A percentile compares a stretch with the other conserved stretches of the same genome.
Evolutionary conservation across 495 filamentous ascomycete species (phyloP).

Genomic region (Xylaria palmicola): DNA sequence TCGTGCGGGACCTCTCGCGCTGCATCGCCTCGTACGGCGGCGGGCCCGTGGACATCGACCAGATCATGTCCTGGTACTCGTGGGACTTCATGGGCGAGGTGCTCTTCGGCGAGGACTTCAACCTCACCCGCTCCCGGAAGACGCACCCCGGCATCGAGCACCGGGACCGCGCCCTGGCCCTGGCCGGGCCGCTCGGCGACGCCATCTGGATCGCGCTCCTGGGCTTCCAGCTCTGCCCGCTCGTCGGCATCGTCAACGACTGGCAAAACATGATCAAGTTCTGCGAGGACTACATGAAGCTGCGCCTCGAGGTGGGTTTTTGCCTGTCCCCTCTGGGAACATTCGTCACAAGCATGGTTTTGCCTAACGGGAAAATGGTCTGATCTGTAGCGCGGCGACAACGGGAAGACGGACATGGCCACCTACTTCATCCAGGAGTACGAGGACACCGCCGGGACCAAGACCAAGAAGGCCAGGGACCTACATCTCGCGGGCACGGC

Average conservation of each 20-base stretch:
- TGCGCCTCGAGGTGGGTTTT: slow-evolving; percentile 11
- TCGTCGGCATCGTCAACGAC: slow-evolving; percentile 12
- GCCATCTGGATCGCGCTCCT: slow-evolving; percentile 21
- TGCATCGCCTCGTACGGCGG: slow-evolving; percentile 6
- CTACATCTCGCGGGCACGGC: slow-evolving; percentile 18
- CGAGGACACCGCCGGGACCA: slow-evolving; percentile 1
- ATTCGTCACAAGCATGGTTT: too few relatives aligned
- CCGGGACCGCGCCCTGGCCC: slow-evolving; percentile 19
- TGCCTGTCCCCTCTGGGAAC: neutral
- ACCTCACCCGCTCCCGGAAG: neutral
- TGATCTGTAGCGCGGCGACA: slow-evolving; percentile 14
- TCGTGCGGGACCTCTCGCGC: slow-evolving; percentile 1
- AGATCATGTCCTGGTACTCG: slow-evolving; percentile 19
- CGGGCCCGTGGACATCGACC: slow-evolving; percentile 8
- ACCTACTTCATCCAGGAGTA: slow-evolving; percentile 20
- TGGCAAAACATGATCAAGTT: slow-evolving; percentile 20
- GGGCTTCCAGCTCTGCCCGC: slow-evolving; percentile 14
- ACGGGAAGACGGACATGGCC: slow-evolving; percentile 16
- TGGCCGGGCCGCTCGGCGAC: slow-evolving; percentile 19
- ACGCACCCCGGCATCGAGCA: slow-evolving; percentile 14
- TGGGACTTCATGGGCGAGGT: slow-evolving; percentile 12
- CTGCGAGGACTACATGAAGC: slow-evolving; percentile 17
- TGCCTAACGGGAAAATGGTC: neutral
- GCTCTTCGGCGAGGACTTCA: slow-evolving; percentile 13
- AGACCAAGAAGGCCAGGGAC: slow-evolving; percentile 13